Evolutionary conservation across 2,329 filamentous ascomycete genomes (phyloP).

Genomic region (Canariomyces notabilis): DNA sequence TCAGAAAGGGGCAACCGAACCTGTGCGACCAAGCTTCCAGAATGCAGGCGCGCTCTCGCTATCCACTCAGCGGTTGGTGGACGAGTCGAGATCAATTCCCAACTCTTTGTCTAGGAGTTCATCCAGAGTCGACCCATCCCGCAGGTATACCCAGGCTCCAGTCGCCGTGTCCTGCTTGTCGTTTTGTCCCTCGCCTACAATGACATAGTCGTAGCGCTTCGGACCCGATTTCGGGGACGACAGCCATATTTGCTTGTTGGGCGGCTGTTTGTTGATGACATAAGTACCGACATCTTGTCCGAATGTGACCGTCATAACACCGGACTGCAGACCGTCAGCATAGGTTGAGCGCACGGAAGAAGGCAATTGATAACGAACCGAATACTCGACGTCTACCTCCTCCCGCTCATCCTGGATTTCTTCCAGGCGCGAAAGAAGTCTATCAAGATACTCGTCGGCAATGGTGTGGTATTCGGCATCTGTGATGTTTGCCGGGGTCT

Average conservation of each 20-base stretch:
- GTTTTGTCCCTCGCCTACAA: conserved; percentile 65
- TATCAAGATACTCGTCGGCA: conserved; percentile 68
- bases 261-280: conserved; percentile 96
- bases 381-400: conserved; percentile 83
- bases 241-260: conserved; percentile 97
- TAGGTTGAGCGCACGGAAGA: background rate
- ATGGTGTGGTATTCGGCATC: conserved; percentile 70
- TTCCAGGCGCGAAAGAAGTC: conserved; percentile 58
- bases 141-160: conserved; percentile 81
- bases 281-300: conserved; percentile 66
- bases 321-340: conserved; percentile 52
- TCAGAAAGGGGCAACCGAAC: background rate
- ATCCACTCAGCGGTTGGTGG: conserved; percentile 3
- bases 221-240: conserved; percentile 87
- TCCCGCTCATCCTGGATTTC: conserved; percentile 65
- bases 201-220: conserved; percentile 89
- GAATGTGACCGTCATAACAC: conserved; percentile 74
- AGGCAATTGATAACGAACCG: conserved; percentile 58
- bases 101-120: conserved; percentile 73
- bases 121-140: conserved; percentile 73
- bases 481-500: conserved; percentile 57
- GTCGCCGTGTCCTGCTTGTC: conserved; percentile 71
- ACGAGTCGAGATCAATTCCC: conserved; percentile 52
- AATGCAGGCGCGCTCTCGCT: background rate
- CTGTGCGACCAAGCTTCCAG: background rate